Conservation (phyloP, 108 stramenopile species). For the Mayamaea pseudoterrestris region DNA sequence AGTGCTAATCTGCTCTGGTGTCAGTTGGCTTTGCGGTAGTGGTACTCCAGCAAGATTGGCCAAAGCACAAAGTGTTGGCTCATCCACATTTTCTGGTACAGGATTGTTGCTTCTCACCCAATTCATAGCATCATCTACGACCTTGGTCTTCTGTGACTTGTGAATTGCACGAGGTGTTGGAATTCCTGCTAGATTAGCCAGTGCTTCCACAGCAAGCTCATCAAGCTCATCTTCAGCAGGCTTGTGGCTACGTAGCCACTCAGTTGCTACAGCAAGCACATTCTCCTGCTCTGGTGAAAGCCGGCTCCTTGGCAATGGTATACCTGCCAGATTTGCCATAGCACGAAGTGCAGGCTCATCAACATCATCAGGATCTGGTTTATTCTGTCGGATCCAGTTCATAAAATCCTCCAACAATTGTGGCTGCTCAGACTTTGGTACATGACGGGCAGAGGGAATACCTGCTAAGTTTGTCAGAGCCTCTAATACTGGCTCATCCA, state of each 20-base stretch:
- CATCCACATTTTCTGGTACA: conserved; percentile 1
- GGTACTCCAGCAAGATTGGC: conserved; percentile 3
- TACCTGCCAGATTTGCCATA: conserved; percentile 1
- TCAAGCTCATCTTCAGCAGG: conserved; percentile 4
- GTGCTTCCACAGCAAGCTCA: neutral
- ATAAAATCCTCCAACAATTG: conserved; percentile 15
- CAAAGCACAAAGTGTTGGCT: conserved; percentile 3
- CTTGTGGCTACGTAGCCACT: conserved; percentile 11
- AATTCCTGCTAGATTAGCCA: conserved; percentile 3
- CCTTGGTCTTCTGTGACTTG: neutral
- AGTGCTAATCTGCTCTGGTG: neutral
- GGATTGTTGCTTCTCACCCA: conserved; percentile 12
- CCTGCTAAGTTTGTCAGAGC: conserved; percentile 10
- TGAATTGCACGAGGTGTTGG: neutral
- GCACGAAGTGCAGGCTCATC: neutral
- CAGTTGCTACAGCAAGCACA: conserved; percentile 4
- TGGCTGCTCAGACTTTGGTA: neutral
- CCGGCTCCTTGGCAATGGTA: neutral
- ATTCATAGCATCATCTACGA: conserved; percentile 8
- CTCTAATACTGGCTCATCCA: conserved; percentile 2
- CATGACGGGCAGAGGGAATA: neutral
- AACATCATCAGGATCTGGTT: neutral
- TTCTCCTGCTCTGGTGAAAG: conserved; percentile 4
- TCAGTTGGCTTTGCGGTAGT: neutral
- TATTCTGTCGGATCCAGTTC: conserved; percentile 19